Percentiles rank a stretch among this genome's conserved stretches.
Conservation (phyloP, 257 asterid genomes). For the Solanum clarkiae region DNA sequence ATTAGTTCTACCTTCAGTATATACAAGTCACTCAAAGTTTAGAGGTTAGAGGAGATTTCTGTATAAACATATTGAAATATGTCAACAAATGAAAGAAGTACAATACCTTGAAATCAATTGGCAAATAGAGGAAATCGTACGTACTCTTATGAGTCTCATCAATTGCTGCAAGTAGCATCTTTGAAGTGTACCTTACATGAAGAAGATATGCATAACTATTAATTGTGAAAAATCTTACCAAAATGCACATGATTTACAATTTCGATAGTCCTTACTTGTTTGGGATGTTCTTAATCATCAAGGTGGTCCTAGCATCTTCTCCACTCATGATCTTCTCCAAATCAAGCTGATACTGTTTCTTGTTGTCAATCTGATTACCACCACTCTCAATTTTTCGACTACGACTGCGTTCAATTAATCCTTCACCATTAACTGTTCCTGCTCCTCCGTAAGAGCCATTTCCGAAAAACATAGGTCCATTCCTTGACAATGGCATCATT, state of each 20-base stretch:
- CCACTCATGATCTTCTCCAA: conserved; percentile 73
- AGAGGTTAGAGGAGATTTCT: neutral
- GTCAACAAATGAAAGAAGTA: neutral
- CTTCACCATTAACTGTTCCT: conserved; percentile 39
- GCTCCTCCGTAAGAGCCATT: conserved; percentile 61
- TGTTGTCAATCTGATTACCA: conserved; percentile 64
- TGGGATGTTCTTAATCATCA: conserved; percentile 95
- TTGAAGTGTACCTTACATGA: conserved; percentile 71
- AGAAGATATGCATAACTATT: neutral
- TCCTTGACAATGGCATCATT: conserved; percentile 58
- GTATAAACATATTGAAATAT: neutral
- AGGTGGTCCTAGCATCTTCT: conserved; percentile 82
- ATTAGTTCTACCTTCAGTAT: neutral
- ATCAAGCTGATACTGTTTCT: conserved; percentile 86
- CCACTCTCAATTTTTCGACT: conserved; percentile 57
- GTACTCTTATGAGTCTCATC: conserved; percentile 91
- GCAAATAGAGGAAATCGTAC: conserved; percentile 88
- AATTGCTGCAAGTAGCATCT: conserved; percentile 87
- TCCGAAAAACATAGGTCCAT: conserved; percentile 48
- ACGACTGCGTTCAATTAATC: conserved; percentile 56
- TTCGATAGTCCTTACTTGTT: conserved; percentile 56
- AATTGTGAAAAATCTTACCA: neutral
- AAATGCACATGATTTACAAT: neutral
- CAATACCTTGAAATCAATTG: conserved; percentile 90
- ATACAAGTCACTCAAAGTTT: neutral